Conservation (phyloP, 192 early-diverging fungal species). For the Funneliformis geosporum region DNA sequence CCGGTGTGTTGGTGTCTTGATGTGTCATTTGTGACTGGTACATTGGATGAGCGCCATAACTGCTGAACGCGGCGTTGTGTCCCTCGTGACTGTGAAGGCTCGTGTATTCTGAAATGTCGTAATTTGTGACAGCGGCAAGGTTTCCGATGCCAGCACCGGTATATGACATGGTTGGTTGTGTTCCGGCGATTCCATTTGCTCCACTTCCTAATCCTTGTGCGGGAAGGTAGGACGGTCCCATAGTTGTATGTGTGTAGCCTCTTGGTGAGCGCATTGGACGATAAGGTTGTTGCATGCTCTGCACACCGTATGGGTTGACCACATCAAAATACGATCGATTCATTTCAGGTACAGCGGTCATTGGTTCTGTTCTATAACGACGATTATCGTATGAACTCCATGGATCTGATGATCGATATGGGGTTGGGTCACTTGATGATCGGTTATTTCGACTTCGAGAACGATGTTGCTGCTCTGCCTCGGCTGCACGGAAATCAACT, state of each 20-base stretch:
- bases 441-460: slow-evolving; percentile 29
- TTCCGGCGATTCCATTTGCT: neutral
- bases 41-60: slow-evolving; percentile 23
- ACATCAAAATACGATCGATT: slow-evolving; percentile 7
- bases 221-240: slow-evolving; percentile 26
- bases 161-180: slow-evolving; percentile 28
- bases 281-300: neutral
- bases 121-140: slow-evolving; percentile 23
- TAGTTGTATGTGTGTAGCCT: neutral
- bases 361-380: slow-evolving; percentile 25
- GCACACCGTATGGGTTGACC: slow-evolving; percentile 9
- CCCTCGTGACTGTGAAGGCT: slow-evolving; percentile 22
- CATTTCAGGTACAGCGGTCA: slow-evolving; percentile 30
- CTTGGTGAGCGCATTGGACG: slow-evolving; percentile 8
- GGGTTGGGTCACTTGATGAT: slow-evolving; percentile 32
- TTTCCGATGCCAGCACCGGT: slow-evolving; percentile 32
- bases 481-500: slow-evolving; percentile 50
- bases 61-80: slow-evolving; percentile 16
- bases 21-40: slow-evolving; percentile 29
- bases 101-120: slow-evolving; percentile 22
- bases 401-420: slow-evolving; percentile 14
- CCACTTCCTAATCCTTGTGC: slow-evolving; percentile 16
- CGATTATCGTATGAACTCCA: slow-evolving; percentile 8
- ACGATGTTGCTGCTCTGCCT: slow-evolving; percentile 34
- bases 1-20: slow-evolving; percentile 1